These are phyloP conservation scores for Cryphonectria parasitica DNA, from an alignment of 2,329 filamentous ascomycete species.

Conservation along the genomic window DNA sequence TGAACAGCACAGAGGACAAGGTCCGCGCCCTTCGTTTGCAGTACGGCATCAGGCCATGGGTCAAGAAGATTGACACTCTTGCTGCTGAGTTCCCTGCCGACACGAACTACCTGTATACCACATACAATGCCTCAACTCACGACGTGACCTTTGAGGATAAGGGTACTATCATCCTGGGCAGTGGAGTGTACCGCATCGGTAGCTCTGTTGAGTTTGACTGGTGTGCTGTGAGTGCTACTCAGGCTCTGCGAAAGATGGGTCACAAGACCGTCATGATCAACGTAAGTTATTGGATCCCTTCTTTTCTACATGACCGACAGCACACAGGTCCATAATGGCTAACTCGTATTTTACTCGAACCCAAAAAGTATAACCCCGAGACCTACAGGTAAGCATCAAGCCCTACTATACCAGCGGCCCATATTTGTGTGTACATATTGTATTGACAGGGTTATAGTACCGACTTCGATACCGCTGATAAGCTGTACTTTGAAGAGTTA, in stretches of 20 bases:
- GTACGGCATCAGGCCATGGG: constrained; percentile 91
- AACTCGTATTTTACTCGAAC: neutral
- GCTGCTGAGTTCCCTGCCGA: constrained; percentile 95
- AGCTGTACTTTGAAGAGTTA: constrained; percentile 94
- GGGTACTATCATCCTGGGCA: constrained; percentile 85
- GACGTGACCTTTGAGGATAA: constrained; percentile 94
- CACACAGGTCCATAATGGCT: neutral
- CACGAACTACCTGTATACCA: constrained; percentile 96
- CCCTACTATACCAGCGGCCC: neutral
- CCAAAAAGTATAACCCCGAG: constrained; percentile 70
- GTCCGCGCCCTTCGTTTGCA: constrained; percentile 82
- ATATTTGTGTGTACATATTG: neutral
- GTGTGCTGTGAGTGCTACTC: constrained; percentile 91
- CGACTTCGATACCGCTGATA: constrained; percentile 88
- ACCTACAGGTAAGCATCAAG: constrained; percentile 56
- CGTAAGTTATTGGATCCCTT: constrained; percentile 44
- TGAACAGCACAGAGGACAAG: constrained; percentile 85
- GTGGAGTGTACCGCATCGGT: constrained; percentile 96
- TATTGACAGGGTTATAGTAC: constrained; percentile 48
- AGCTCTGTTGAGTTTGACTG: constrained; percentile 98
- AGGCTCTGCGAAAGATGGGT: constrained; percentile 81
- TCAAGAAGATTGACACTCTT: constrained; percentile 98
- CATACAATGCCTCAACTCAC: constrained; percentile 93
- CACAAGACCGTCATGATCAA: constrained; percentile 99
- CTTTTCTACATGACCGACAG: neutral